These are phyloP conservation scores for Mycena floridula DNA, from an alignment of 768 basidiomycete species.

Conservation along the genomic window DNA sequence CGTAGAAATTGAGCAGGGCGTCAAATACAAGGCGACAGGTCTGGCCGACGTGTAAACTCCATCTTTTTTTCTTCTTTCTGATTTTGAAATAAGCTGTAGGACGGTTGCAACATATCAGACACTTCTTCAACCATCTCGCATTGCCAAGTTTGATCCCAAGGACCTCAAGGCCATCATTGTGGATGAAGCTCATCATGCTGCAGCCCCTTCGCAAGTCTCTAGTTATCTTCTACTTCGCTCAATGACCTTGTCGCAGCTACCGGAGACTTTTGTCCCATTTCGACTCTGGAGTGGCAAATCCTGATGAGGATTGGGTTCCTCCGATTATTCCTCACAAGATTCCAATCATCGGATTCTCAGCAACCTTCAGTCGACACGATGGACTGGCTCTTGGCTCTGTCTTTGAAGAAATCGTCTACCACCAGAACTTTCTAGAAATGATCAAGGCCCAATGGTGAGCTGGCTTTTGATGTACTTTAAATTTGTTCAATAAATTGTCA, in stretches of 20 bases:
- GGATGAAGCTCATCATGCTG: conserved; percentile 95
- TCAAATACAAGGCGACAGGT: conserved; percentile 68
- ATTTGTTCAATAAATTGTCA: conserved; percentile 18
- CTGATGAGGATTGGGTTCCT: conserved; percentile 35
- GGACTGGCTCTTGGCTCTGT: conserved; percentile 83
- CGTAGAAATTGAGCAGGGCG: conserved; percentile 91
- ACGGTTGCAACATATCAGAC: conserved; percentile 92
- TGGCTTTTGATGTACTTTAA: neutral
- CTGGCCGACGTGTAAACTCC: conserved; percentile 67
- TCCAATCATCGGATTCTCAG: conserved; percentile 91
- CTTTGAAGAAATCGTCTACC: conserved; percentile 89
- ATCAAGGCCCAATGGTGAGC: conserved; percentile 85
- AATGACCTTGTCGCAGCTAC: conserved; percentile 39
- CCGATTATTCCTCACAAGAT: conserved; percentile 41
- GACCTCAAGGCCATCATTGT: conserved; percentile 72
- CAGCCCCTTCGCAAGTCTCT: conserved; percentile 77
- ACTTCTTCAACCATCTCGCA: conserved; percentile 51
- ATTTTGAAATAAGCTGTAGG: conserved; percentile 26
- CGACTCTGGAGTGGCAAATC: conserved; percentile 54
- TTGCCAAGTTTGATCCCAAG: conserved; percentile 70
- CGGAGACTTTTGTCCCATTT: conserved; percentile 82
- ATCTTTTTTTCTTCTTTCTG: neutral
- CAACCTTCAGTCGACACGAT: conserved; percentile 91
- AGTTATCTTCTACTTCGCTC: neutral
- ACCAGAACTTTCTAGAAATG: conserved; percentile 88